A percentile compares a stretch with the other conserved stretches of the same genome.
Conservation (phyloP, 2,329 filamentous ascomycete species). For the Magnaporthiopsis rhizophila region DNA sequence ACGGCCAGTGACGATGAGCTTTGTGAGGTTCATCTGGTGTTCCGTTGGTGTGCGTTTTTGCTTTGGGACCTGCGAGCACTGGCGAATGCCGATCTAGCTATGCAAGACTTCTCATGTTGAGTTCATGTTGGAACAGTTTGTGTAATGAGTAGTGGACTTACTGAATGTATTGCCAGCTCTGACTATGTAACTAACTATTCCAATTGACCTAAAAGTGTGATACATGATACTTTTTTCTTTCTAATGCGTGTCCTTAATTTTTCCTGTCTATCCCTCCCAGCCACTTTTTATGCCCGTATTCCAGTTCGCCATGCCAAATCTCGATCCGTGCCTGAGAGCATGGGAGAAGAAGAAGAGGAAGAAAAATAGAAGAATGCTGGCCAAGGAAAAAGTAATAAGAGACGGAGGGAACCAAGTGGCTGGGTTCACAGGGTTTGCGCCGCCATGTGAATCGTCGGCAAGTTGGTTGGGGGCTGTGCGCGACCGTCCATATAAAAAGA, state of each 20-base stretch:
- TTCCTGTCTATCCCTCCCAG: conserved; percentile 9
- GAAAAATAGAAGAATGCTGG: neutral
- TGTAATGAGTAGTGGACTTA: too few relatives aligned
- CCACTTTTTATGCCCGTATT: neutral
- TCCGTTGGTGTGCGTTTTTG: neutral
- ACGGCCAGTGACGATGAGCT: conserved; percentile 19
- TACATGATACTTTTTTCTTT: neutral
- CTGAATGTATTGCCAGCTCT: too few relatives aligned
- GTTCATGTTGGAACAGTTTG: too few relatives aligned
- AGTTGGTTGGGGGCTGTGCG: neutral
- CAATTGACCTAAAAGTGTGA: neutral
- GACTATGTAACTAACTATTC: too few relatives aligned
- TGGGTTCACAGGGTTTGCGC: neutral
- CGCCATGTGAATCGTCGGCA: neutral
- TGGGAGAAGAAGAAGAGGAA: neutral
- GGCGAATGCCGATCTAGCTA: too few relatives aligned
- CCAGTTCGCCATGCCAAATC: neutral
- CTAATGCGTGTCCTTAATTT: conserved; percentile 6
- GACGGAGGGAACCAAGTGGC: conserved; percentile 9
- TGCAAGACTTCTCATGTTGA: too few relatives aligned
- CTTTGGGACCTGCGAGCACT: neutral
- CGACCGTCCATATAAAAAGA: neutral
- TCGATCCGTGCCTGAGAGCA: neutral
- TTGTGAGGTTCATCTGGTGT: neutral
- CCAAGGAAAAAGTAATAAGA: conserved; percentile 1